Conservation (phyloP, 495 filamentous ascomycete species). For the Aspergillus bridgeri region DNA sequence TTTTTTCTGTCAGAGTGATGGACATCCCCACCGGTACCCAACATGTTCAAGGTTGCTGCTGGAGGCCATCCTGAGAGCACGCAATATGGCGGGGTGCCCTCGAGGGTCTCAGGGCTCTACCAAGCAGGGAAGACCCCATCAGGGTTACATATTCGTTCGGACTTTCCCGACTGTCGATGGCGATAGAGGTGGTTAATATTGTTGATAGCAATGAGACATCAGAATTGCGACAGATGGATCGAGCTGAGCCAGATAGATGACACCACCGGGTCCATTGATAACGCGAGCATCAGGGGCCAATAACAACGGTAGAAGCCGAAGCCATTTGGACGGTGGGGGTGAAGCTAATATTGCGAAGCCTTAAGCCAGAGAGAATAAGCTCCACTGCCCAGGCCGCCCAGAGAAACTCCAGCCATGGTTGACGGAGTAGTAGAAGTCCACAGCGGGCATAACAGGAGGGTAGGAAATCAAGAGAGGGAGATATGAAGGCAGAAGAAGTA, state of each 20-base stretch:
- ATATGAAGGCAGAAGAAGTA: neutral
- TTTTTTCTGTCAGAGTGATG: too few species aligned
- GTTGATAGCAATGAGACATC: neutral
- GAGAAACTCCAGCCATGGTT: too few species aligned
- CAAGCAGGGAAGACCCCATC: neutral
- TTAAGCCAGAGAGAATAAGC: neutral
- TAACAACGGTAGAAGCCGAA: neutral
- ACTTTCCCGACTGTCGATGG: too few species aligned
- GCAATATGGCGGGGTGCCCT: neutral
- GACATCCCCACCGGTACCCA: too few species aligned
- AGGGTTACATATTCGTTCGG: too few species aligned
- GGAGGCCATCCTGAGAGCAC: neutral
- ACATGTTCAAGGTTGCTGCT: neutral
- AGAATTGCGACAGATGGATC: neutral
- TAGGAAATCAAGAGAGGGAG: neutral
- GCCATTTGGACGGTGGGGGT: neutral
- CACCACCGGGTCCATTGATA: constrained; percentile 7
- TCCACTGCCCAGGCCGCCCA: neutral
- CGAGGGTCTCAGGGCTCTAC: neutral
- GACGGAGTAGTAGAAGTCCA: too few species aligned
- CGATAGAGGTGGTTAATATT: neutral
- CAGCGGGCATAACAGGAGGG: too few species aligned
- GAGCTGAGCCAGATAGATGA: neutral
- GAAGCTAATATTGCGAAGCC: neutral
- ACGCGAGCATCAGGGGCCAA: neutral